Base-by-base conservation (phyloP, 1,139 yeast species). In the Entelexis sorbosivorans region DNA sequence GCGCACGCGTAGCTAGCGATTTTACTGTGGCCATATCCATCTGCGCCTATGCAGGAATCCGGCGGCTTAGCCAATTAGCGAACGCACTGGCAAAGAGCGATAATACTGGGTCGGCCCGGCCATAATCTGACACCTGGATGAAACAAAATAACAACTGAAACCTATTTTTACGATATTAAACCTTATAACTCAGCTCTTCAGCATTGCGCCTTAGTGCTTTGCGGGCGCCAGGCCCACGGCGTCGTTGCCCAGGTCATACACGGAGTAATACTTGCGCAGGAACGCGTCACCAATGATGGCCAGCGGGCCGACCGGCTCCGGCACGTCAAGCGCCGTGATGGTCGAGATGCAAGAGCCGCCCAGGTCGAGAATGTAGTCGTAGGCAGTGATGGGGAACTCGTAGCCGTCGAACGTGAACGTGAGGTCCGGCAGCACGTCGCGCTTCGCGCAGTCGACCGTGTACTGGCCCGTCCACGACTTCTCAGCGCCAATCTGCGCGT, bases 381-480 rank as follows among this genome's bases (percentile, higher is more conserved):
- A 81, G 46, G 97, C 82, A 56, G 82, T 66, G 65, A 91, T 79
- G 51, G 95, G 83, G 73, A 89, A 91, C 74, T 89, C 87, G 73
- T 83, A 76, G 58, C 97, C 97, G 55, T 79, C 81, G 60, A 91
- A 82, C 66, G 76, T 87, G 69, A 91, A 81, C 47, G 96, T 88
- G 68, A 91, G 74, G 64, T 89, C 96, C 50, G 97, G 97, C 67
- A 91, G 77, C 34, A 74, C 65, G 60, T 77, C 89, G 73, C 96
- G 85, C 53, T 78, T 71, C 47, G 73, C 86, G 76, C 98, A 91
- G 53, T 91, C 97, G 61, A 91, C 73, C 52, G 86, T 75, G 75
- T 91, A 91, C 75, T 91, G 97, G 59, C 98, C 98, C 51, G 91
- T 81, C 97, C 96, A 91, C 42, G 88, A 80, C 74, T 88, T 89